Conservation (phyloP, 257 asterid genomes). For the Nicotiana attenuata region DNA sequence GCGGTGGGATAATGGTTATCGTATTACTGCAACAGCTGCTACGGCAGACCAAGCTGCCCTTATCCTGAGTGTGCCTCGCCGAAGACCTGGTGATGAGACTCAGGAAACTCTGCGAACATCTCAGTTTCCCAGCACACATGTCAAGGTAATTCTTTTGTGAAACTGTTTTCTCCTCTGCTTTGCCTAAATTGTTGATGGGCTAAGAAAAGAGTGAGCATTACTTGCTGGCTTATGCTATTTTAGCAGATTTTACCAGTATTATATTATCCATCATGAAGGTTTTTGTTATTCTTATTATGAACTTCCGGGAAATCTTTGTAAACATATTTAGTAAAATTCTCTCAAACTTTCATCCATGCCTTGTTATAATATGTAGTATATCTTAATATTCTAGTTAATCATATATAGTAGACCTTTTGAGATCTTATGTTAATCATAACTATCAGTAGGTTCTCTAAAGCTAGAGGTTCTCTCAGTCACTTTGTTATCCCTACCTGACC, state of each 20-base stretch:
- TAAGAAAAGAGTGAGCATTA: neutral
- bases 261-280: too few species aligned
- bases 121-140: constrained; percentile 38
- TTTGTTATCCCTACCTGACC: neutral
- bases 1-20: constrained; percentile 42
- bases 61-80: constrained; percentile 41
- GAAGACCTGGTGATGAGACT: constrained; percentile 34
- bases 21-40: constrained; percentile 44
- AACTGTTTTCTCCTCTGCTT: neutral
- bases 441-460: neutral
- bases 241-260: neutral
- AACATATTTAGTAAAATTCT: neutral
- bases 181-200: neutral
- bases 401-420: neutral
- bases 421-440: neutral
- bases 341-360: neutral
- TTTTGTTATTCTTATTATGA: neutral
- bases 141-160: constrained; percentile 23
- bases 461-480: neutral
- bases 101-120: constrained; percentile 45
- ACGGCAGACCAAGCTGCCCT: constrained; percentile 45
- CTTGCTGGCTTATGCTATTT: neutral
- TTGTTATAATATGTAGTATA: neutral
- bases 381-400: neutral
- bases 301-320: neutral